Conservation (phyloP, 169 alveolate species). For the Cryptosporidium viatorum region DNA sequence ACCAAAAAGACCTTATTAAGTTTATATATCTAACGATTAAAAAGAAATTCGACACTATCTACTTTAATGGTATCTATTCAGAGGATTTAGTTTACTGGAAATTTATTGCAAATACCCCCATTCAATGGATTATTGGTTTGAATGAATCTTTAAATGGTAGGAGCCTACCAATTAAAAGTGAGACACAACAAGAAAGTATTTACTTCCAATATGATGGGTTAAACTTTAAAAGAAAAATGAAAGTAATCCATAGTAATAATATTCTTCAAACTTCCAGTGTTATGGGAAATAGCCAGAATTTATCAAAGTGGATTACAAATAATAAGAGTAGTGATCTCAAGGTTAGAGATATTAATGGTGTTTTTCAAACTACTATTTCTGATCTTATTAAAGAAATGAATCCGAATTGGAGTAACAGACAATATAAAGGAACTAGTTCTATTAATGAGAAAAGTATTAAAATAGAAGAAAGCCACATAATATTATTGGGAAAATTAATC, state of each 20-base stretch:
- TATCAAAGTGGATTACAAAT: conserved; percentile 40
- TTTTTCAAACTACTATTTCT: conserved; percentile 32
- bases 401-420: conserved; percentile 1
- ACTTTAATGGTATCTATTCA: conserved; percentile 5
- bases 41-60: conserved; percentile 3
- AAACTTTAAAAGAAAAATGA: background rate
- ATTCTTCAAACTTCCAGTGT: conserved; percentile 14
- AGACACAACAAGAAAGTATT: background rate
- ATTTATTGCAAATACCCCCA: conserved; percentile 24
- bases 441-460: background rate
- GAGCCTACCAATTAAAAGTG: background rate
- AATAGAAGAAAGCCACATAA: background rate
- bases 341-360: conserved; percentile 17
- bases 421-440: background rate
- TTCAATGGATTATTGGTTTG: background rate
- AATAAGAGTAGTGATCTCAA: background rate
- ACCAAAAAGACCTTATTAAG: background rate
- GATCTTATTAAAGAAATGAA: background rate
- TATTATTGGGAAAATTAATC: background rate
- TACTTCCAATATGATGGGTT: conserved; percentile 30
- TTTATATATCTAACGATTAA: background rate
- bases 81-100: conserved; percentile 44
- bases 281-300: background rate
- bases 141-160: background rate
- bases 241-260: background rate